A percentile compares a stretch with the other conserved stretches of the same genome.
Conservation (phyloP, 805 yeast genomes). For the Sugiyamaella boreocaroliniensis region DNA sequence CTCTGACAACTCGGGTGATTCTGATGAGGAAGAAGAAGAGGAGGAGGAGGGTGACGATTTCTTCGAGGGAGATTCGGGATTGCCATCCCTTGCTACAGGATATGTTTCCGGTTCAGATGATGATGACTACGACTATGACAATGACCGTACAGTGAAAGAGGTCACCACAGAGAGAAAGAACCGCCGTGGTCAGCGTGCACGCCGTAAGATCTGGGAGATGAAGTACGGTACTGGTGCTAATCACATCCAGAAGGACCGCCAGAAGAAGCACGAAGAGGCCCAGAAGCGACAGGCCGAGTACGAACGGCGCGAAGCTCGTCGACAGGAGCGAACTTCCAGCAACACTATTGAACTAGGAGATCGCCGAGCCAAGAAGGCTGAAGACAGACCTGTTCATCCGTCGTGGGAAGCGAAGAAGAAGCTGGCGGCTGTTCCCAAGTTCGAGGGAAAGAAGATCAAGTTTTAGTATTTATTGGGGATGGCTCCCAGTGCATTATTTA, state of each 20-base stretch:
- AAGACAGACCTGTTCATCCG: conserved; percentile 62
- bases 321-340: conserved; percentile 6
- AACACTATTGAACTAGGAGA: conserved; percentile 29
- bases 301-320: conserved; percentile 48
- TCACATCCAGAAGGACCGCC: conserved; percentile 66
- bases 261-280: conserved; percentile 47
- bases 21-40: conserved; percentile 27
- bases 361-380: conserved; percentile 16
- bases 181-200: conserved; percentile 94
- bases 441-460: conserved; percentile 76
- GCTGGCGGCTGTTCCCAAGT: conserved; percentile 59
- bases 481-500: neutral
- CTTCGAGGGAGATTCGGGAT: conserved; percentile 18
- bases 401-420: conserved; percentile 91
- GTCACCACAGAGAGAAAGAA: conserved; percentile 52
- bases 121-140: conserved; percentile 30
- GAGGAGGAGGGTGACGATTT: conserved; percentile 41
- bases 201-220: conserved; percentile 93
- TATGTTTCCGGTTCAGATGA: conserved; percentile 77
- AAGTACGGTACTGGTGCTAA: conserved; percentile 81
- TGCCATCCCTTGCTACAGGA: conserved; percentile 74
- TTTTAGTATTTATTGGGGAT: conserved; percentile 33
- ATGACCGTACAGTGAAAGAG: conserved; percentile 17
- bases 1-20: too few relatives aligned
- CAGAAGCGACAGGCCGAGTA: conserved; percentile 56